A percentile compares a stretch with the other conserved stretches of the same genome.
phyloP scores from a whole-genome alignment of 345 rosid species.

The Toxicodendron radicans region DNA sequence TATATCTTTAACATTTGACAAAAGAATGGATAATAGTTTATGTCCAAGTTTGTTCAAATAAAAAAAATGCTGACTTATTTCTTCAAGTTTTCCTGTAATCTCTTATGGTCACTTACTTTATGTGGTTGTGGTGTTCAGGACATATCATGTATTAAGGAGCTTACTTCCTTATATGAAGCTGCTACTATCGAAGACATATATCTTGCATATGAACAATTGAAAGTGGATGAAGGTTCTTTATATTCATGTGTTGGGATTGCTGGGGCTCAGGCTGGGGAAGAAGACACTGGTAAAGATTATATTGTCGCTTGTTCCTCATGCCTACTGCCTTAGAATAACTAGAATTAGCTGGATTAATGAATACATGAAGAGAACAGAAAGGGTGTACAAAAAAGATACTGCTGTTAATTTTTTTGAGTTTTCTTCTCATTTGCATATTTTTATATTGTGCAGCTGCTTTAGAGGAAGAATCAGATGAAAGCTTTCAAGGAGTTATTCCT shows the following conservation, averaged over 20 bases:
- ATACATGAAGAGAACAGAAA: neutral
- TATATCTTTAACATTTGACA: constrained; percentile 12
- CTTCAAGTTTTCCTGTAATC: neutral
- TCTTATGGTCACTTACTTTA: neutral
- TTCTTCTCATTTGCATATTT: constrained; percentile 1
- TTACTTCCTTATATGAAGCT: constrained; percentile 75
- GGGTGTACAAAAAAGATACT: too few relatives aligned
- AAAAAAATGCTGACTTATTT: neutral
- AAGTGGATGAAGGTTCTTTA: constrained; percentile 73
- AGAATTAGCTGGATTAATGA: neutral
- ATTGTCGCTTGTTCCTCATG: constrained; percentile 2
- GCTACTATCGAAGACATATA: constrained; percentile 87
- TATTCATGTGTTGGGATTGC: constrained; percentile 96
- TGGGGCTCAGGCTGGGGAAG: constrained; percentile 85
- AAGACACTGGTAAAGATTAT: constrained; percentile 41
- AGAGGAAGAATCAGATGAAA: constrained; percentile 61
- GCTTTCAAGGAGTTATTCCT: constrained; percentile 61
- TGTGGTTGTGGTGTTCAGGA: constrained; percentile 48
- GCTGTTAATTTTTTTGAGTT: neutral
- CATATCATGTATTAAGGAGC: constrained; percentile 90
- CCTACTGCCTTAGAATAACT: neutral
- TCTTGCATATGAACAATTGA: constrained; percentile 83
- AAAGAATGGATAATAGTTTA: neutral
- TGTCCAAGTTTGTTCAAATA: neutral
- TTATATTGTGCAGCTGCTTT: constrained; percentile 40